A percentile compares a stretch with the other conserved stretches of the same genome.
Conservation (phyloP, 805 yeast genomes). For the Yamadazyma endophytica region DNA sequence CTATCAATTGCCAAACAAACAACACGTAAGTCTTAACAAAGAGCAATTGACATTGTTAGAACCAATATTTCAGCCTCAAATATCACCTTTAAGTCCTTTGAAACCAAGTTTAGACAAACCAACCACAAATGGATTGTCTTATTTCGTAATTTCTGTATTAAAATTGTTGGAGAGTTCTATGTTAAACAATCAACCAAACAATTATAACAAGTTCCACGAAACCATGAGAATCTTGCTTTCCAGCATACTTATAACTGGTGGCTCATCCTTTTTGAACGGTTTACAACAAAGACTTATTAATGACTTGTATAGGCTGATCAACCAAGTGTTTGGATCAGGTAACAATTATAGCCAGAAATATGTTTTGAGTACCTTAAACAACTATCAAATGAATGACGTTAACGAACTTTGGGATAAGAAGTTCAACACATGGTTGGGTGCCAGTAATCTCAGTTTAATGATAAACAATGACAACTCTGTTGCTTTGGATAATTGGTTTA, state of each 20-base stretch:
- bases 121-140: conserved; percentile 45
- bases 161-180: conserved; percentile 32
- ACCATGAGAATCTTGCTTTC: conserved; percentile 32
- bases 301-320: conserved; percentile 47
- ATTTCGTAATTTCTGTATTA: conserved; percentile 30
- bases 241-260: conserved; percentile 58
- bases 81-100: conserved; percentile 39
- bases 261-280: conserved; percentile 52
- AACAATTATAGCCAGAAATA: conserved; percentile 28
- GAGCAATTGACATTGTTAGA: conserved; percentile 39
- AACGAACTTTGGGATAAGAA: conserved; percentile 48
- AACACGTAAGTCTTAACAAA: conserved; percentile 11
- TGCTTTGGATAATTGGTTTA: conserved; percentile 48
- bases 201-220: conserved; percentile 31
- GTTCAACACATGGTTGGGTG: conserved; percentile 69
- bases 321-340: conserved; percentile 47
- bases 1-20: conserved; percentile 19
- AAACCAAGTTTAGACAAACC: conserved; percentile 41
- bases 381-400: conserved; percentile 22
- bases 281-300: conserved; percentile 51
- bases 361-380: conserved; percentile 18
- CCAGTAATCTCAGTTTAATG: conserved; percentile 60
- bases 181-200: conserved; percentile 29
- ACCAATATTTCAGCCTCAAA: conserved; percentile 65
- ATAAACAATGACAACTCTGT: conserved; percentile 44